Evolutionary conservation across 225 moss, liverwort and hornwort genomes (phyloP).

Genomic region (Sphagnum tenellum): DNA sequence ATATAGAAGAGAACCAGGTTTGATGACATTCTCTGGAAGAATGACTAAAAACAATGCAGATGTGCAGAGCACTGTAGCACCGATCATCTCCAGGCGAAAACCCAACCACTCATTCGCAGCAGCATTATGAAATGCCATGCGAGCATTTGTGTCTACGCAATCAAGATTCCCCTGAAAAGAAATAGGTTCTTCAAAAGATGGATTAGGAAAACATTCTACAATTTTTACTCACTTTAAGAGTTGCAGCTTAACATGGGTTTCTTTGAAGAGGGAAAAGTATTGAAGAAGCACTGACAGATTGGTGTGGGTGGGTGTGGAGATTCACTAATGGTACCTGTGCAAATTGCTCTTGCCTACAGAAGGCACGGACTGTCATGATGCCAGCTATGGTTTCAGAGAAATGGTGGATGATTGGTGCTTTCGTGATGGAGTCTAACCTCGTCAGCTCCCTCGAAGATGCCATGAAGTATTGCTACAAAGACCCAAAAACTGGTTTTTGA

Average conservation of each 20-base stretch:
- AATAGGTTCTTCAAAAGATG: no score
- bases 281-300: no score
- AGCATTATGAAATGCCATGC: conserved; percentile 48
- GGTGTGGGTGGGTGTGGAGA: conserved; percentile 5
- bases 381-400: conserved; percentile 72
- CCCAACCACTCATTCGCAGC: conserved; percentile 68
- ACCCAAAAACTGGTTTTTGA: background rate
- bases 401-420: conserved; percentile 75
- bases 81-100: conserved; percentile 59
- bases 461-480: conserved; percentile 40
- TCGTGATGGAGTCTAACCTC: conserved; percentile 62
- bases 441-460: conserved; percentile 61
- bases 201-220: no score
- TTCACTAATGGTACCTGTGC: conserved; percentile 3
- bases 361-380: conserved; percentile 59
- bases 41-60: conserved; percentile 49
- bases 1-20: conserved; percentile 2
- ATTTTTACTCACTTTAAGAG: no score
- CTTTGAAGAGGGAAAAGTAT: no score
- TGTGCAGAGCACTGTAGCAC: conserved; percentile 38
- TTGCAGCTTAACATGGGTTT: no score
- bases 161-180: conserved; percentile 14
- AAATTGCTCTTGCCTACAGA: conserved; percentile 51
- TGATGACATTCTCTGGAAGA: conserved; percentile 11
- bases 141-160: conserved; percentile 33